Base-by-base conservation (phyloP, 2,329 filamentous ascomycete species). In the Rutstroemia sp. region DNA sequence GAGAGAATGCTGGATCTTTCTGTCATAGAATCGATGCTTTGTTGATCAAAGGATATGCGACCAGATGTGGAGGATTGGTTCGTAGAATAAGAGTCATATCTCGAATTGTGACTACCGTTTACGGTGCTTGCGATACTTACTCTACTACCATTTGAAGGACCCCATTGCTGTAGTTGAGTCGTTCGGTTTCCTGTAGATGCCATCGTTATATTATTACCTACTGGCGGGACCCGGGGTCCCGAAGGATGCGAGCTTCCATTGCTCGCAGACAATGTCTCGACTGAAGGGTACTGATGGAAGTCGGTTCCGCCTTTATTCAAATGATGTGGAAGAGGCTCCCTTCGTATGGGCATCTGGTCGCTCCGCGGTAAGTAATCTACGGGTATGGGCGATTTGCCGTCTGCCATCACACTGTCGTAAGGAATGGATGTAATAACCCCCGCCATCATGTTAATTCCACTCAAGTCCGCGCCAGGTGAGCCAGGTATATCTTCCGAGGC, bases 391-490 rank as follows among this genome's bases (percentile, higher is more conserved):
- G 84, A 86, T 67, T 82, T 83, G 49, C 79, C 80, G 69, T 88
- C 87, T 54, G 80, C 70, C 51, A 79, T 70, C 30, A 86, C 77
- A 65, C 76, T 83, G 64, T 95, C 89, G 75, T 95, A 95, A 34
- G 92, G 89, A 62, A 96, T 92, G 27, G 89, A 87, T 36, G 90
- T 90, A 67, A 96, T 89, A 57, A 92, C 83, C 57, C 90, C 91
- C 36, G 90, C 86, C 68, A 83, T 86, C 75, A 85, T 84, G 68
- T 87, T 87, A 59, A 92, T 73, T 58, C 82, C 84, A 58, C 78
- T 73, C 49, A 69, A 65, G 64, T 84, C 80, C n/a, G 73, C 66
- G 56, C 86, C 86, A 65, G 83, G 78, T 48, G 84, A 82, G 61
- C 78, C 74, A 49, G 84, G 81, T 59, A 82, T 76, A 66, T 92